A percentile compares a stretch with the other conserved stretches of the same genome.
Conservation (phyloP, 768 basidiomycete genomes). For the Terana coerulea region DNA sequence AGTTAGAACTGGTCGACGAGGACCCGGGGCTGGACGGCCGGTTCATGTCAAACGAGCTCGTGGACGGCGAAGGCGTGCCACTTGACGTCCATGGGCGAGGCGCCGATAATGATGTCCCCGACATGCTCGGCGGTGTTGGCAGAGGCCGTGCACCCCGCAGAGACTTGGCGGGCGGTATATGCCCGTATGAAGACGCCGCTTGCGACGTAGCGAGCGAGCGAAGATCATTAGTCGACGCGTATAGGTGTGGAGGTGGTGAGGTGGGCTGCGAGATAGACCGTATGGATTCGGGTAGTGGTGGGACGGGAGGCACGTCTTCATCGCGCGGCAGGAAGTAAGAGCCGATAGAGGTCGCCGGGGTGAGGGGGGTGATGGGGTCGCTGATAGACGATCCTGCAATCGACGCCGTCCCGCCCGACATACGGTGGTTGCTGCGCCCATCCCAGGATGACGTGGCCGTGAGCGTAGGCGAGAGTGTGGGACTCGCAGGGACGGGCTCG, state of each 20-base stretch:
- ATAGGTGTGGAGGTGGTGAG: not conserved
- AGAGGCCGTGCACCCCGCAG: slow-evolving; percentile 1
- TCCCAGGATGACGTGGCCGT: slow-evolving; percentile 6
- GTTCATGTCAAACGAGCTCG: not conserved
- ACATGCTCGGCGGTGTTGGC: slow-evolving; percentile 2
- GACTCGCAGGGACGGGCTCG: slow-evolving; percentile 17
- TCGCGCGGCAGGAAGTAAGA: slow-evolving; percentile 14
- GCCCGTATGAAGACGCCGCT: not conserved
- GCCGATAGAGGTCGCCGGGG: slow-evolving; percentile 19
- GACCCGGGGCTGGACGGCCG: slow-evolving; percentile 11
- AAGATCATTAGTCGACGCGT: not conserved
- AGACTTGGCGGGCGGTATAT: not conserved
- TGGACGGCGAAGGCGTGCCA: not conserved
- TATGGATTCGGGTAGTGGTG: slow-evolving; percentile 16
- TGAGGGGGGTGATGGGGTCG: slow-evolving; percentile 19
- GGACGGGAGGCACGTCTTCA: slow-evolving; percentile 22
- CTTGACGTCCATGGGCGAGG: slow-evolving; percentile 7
- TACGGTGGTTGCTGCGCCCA: slow-evolving; percentile 7
- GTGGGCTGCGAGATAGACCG: not conserved
- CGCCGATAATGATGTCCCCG: not conserved
- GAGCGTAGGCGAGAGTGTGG: slow-evolving; percentile 7
- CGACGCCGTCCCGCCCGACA: slow-evolving; percentile 14
- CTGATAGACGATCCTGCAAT: slow-evolving; percentile 20
- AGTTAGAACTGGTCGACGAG: slow-evolving; percentile 5
- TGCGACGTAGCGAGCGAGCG: not conserved